Conservation (phyloP, 2,329 filamentous ascomycete genomes). For the Sclerotinia borealis region DNA sequence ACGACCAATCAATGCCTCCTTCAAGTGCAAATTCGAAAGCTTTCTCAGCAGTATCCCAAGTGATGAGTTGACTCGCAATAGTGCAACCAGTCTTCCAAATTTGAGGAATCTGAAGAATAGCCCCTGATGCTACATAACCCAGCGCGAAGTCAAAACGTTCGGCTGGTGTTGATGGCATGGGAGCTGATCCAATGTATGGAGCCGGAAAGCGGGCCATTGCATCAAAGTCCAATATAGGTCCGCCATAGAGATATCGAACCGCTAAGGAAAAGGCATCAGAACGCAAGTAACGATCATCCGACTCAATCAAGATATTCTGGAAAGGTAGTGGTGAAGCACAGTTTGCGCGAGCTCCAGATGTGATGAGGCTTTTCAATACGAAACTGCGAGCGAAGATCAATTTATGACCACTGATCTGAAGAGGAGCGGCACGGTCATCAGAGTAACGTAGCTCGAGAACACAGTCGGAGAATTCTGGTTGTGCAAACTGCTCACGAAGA, state of each 20-base stretch:
- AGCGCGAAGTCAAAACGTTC: conserved; percentile 51
- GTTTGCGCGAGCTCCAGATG: conserved; percentile 26
- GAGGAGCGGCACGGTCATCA: conserved; percentile 36
- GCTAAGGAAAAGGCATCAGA: conserved; percentile 52
- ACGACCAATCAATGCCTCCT: conserved; percentile 37
- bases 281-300: conserved; percentile 47
- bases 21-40: conserved; percentile 54
- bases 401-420: conserved; percentile 48
- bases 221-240: conserved; percentile 40
- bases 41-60: conserved; percentile 57
- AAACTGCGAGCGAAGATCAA: conserved; percentile 51
- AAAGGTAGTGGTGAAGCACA: conserved; percentile 26
- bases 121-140: conserved; percentile 58
- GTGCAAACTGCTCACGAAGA: conserved; percentile 37
- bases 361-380: conserved; percentile 34
- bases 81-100: conserved; percentile 53
- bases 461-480: conserved; percentile 40
- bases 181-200: conserved; percentile 22
- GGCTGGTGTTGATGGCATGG: conserved; percentile 35
- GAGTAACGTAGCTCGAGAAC: conserved; percentile 41
- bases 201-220: conserved; percentile 14
- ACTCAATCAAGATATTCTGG: conserved; percentile 41
- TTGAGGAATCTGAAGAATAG: conserved; percentile 48
- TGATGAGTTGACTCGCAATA: conserved; percentile 50
- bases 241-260: conserved; percentile 52